Base-by-base conservation (phyloP, 192 early-diverging fungal species). In the Kickxella alabastrina region DNA sequence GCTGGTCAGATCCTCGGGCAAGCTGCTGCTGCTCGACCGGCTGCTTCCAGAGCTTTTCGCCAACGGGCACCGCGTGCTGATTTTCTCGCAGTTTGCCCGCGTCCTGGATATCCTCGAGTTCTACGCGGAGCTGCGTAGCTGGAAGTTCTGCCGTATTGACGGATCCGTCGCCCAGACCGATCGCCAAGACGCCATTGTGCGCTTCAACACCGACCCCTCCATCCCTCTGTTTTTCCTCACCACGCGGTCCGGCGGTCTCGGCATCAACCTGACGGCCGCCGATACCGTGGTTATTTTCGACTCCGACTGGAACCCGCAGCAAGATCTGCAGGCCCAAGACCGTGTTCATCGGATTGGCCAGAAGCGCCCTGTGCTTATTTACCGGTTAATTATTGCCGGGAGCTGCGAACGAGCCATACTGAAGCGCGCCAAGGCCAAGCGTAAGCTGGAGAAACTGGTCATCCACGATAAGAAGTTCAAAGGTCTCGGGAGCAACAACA, bases 271-370 rank as follows among this genome's bases (percentile, higher is more conserved):
- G 54, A 95, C 96, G 3, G 87, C 91, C 0, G 96, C 96, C 10
- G 94, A 98, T 58, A 96, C 89, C 27, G 96, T 98, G 8, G 80
- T 98, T 37, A 87, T 98, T 43, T 97, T 91, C 64, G 96, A 97
- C 56, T 94, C 86, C 41, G 94, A 90, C 65, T 96, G 93, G 92
- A 98, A 99, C 57, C 96, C 94, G 17, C 96, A 99, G 83, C 87
- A 88, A 68, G 96, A 97, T 63, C 62, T 97, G 46, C 94, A 99
- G 61, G 94, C 96, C 8, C 89, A 93, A 67, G 94, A 97, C 68
- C 87, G 96, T 32, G 93, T 90, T 2, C 96, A 99, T 61, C 83
- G 94, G 42, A 96, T 99, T 57, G 96, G 96, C 22, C 96, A 99
- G 57, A 89, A 82, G 3, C 85, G 80, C 28, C 93, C 92, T 1